A percentile compares a stretch with the other conserved stretches of the same genome.
Evolutionary conservation across 352 stramenopile species (phyloP).

Genomic region (Pythium periplocum): DNA sequence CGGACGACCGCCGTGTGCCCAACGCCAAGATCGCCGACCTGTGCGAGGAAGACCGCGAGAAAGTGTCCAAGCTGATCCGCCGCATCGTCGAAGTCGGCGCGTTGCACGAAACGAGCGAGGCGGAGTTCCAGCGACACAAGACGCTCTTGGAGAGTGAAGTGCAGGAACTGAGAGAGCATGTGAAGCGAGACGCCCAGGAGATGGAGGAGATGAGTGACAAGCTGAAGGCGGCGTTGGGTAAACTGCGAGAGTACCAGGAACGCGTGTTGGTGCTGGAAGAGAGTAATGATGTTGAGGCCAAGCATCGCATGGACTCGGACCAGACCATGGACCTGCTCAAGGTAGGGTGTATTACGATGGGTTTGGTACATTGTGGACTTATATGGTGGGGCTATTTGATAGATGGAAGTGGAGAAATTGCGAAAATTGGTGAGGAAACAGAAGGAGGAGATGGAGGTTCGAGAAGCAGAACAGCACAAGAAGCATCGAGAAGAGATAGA

Average conservation of each 20-base stretch:
- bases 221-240: conserved; percentile 32
- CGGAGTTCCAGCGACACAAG: conserved; percentile 37
- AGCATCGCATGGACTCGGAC: conserved; percentile 45
- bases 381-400: no score
- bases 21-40: conserved; percentile 61
- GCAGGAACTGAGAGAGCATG: conserved; percentile 36
- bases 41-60: conserved; percentile 69
- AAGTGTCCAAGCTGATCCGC: conserved; percentile 72
- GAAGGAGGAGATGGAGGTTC: conserved; percentile 34
- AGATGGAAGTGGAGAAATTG: conserved; percentile 63
- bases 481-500: conserved; percentile 32
- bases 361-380: no score
- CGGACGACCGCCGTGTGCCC: conserved; percentile 3
- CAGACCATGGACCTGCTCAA: conserved; percentile 69
- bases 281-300: conserved; percentile 46
- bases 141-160: conserved; percentile 40
- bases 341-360: conserved; percentile 3
- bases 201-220: conserved; percentile 49
- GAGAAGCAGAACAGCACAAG: conserved; percentile 22
- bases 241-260: conserved; percentile 47
- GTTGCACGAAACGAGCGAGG: conserved; percentile 52
- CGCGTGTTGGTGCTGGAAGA: conserved; percentile 55
- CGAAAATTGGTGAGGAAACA: conserved; percentile 44
- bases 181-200: conserved; percentile 35
- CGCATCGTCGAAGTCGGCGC: conserved; percentile 67